phyloP scores from a whole-genome alignment of 1,284 basidiomycete genomes.

The Tilletia indica region DNA sequence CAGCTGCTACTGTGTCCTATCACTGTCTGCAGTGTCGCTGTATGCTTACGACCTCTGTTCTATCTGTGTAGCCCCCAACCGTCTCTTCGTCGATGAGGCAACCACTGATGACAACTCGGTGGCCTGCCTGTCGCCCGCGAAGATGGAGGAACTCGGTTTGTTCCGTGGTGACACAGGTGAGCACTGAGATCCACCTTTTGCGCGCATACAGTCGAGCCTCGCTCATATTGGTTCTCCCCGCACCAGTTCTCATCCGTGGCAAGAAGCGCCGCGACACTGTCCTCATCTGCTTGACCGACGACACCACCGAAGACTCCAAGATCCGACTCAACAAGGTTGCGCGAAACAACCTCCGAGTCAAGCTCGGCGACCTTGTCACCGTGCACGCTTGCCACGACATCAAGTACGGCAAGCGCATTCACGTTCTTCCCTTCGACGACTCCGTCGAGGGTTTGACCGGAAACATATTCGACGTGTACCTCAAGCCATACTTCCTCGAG shows the following conservation, averaged over 20 bases:
- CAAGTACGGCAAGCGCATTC: slow-evolving; percentile 98
- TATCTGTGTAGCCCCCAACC: slow-evolving; percentile 37
- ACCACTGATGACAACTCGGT: slow-evolving; percentile 63
- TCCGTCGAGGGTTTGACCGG: slow-evolving; percentile 94
- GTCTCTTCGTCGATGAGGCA: slow-evolving; percentile 55
- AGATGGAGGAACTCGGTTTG: slow-evolving; percentile 90
- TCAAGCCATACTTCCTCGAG: slow-evolving; percentile 99
- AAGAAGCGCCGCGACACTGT: slow-evolving; percentile 90
- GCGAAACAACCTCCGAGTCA: slow-evolving; percentile 94
- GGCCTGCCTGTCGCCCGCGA: slow-evolving; percentile 88
- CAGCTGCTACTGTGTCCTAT: background rate
- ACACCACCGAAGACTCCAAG: slow-evolving; percentile 94
- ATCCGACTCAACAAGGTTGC: slow-evolving; percentile 98
- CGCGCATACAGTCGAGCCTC: background rate
- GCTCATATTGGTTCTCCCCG: background rate
- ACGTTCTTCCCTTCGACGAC: slow-evolving; percentile 96
- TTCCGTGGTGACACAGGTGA: slow-evolving; percentile 80
- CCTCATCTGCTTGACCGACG: slow-evolving; percentile 88
- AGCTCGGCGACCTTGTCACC: slow-evolving; percentile 91
- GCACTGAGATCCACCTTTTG: background rate
- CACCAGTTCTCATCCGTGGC: slow-evolving; percentile 59
- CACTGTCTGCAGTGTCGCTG: background rate
- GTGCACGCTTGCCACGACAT: slow-evolving; percentile 96
- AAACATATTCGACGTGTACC: slow-evolving; percentile 97
- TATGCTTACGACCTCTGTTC: background rate